These are phyloP conservation scores for Penicillium longicatenatum DNA, from an alignment of 495 filamentous ascomycete genomes.

Conservation along the genomic window DNA sequence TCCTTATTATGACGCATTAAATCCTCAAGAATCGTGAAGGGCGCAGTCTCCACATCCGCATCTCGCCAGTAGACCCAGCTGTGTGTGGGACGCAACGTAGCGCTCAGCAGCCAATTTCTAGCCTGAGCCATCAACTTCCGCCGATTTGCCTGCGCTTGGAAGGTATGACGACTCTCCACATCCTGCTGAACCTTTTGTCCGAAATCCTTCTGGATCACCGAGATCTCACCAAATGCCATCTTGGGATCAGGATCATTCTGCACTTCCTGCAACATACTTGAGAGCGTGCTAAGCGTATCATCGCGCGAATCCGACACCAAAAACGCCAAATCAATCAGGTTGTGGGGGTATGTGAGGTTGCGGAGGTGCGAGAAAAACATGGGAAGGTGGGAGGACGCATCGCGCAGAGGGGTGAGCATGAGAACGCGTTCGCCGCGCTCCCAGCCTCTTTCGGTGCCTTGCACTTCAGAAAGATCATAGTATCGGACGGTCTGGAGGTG, in stretches of 20 bases:
- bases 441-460: conserved; percentile 89
- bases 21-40: conserved; percentile 94
- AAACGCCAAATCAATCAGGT: conserved; percentile 94
- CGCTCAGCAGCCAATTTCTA: conserved; percentile 94
- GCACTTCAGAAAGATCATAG: conserved; percentile 89
- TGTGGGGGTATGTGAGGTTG: conserved; percentile 97
- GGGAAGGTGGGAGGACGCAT: conserved; percentile 88
- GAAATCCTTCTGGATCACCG: conserved; percentile 98
- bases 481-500: conserved; percentile 92
- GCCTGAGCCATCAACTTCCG: conserved; percentile 98
- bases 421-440: conserved; percentile 93
- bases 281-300: conserved; percentile 75
- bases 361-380: conserved; percentile 98
- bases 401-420: conserved; percentile 91
- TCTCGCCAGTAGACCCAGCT: conserved; percentile 99
- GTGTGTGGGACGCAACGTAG: conserved; percentile 90
- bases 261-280: conserved; percentile 72
- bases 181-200: conserved; percentile 98
- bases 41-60: conserved; percentile 96
- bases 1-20: conserved; percentile 99
- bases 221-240: conserved; percentile 92
- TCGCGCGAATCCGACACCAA: conserved; percentile 98
- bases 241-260: conserved; percentile 76
- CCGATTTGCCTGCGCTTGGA: conserved; percentile 90
- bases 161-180: conserved; percentile 96